A percentile compares a stretch with the other conserved stretches of the same genome.
phyloP scores from a whole-genome alignment of 129 eudicot genomes.

The Daucus carota region DH1_v3.0 NC_030388.2:25801001-25801500 shows the following conservation, averaged over 20 bases:
- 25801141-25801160: slow-evolving; percentile 59
- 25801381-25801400: slow-evolving; percentile 1
- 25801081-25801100: slow-evolving; percentile 57
- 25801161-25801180: slow-evolving; percentile 62
- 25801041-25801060: slow-evolving; percentile 75
- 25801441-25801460: slow-evolving; percentile 1
- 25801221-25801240: neutral
- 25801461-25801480: neutral
- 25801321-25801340: slow-evolving; percentile 13
- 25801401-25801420: slow-evolving; percentile 8
- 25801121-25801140: slow-evolving; percentile 85
- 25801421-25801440: neutral
- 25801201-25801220: neutral
- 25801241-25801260: neutral
- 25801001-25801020: slow-evolving; percentile 7
- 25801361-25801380: slow-evolving; percentile 2
- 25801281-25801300: neutral
- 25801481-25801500: neutral
- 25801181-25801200: slow-evolving; percentile 52
- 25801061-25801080: slow-evolving; percentile 57
- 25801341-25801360: neutral
- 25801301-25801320: neutral
- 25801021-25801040: slow-evolving; percentile 91
- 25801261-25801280: too few relatives aligned
- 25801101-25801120: slow-evolving; percentile 79